Base-by-base conservation (phyloP, 495 filamentous ascomycete genomes). In the Lasiosphaeria miniovina region DNA sequence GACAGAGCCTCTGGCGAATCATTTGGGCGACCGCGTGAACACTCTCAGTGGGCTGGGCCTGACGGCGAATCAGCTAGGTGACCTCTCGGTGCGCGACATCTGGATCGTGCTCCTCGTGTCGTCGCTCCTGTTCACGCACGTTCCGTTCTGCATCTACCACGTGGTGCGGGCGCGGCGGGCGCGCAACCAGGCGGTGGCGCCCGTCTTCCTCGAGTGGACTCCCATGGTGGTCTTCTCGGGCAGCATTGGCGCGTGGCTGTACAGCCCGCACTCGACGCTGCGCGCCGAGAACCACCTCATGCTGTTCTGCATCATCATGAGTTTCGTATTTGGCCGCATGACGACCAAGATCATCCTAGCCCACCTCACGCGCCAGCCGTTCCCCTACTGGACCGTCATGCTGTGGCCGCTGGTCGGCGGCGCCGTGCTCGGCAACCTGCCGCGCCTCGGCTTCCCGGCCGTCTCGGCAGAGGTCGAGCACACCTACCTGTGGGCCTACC, bases 271-370 rank as follows among this genome's bases (percentile, higher is more conserved):
- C 75, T 94, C 91, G 33, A 86, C 83, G 3, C 71, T 98, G 15
- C 77, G 95, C 66, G 71, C 73, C 11, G 85, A 94, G 41, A 96
- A 97, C 75, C 87, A 89, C 63, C 82, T 99, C 3, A 86, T 96
- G 6, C 83, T 98, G 10, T 96, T 96, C 73, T 97, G 94, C 78
- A 78, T 94, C 50, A 93, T 89, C 54, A 90, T 98, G 82, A 89
- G 88, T 32, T 92, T 98, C 62, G 94, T 98, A 59, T 98, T 98
- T 71, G 94, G 94, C n/a, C 90, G 94, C 58, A 96, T 99, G 92
- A 98, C 95, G 3, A 99, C 94, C 53, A 98, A 97, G 79, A 98
- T 98, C 74, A 98, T 99, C 69, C 84, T 99, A 14, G 93, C 95
- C 10, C 94, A 99, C 71, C 77, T 99, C 14, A 89, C 93, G 4